phyloP scores from a whole-genome alignment of 805 yeast species.

The Candida ulmi region DNA sequence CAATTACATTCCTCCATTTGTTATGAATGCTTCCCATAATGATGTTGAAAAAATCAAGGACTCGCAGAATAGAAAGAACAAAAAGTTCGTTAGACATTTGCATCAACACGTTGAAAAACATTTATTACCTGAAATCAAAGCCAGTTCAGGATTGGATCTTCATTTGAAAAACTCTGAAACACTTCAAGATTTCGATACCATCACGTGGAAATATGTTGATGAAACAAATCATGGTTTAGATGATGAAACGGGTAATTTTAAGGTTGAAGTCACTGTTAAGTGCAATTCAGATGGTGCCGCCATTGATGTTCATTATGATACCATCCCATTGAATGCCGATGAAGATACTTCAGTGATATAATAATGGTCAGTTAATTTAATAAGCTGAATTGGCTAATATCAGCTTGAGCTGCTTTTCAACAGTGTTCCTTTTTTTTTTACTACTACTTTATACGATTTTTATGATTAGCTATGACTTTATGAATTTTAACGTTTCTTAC shows the following conservation, averaged over 20 bases:
- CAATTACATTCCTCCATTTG: constrained; percentile 69
- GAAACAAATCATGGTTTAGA: constrained; percentile 40
- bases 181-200: constrained; percentile 36
- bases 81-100: constrained; percentile 66
- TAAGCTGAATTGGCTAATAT: too few relatives aligned
- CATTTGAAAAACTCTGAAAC: constrained; percentile 47
- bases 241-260: constrained; percentile 49
- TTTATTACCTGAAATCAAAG: constrained; percentile 58
- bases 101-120: constrained; percentile 74
- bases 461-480: too few relatives aligned
- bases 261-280: constrained; percentile 54
- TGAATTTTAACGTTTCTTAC: too few relatives aligned
- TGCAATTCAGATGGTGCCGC: constrained; percentile 64
- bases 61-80: constrained; percentile 64
- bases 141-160: constrained; percentile 50
- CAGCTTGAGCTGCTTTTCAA: too few relatives aligned
- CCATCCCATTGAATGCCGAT: constrained; percentile 27
- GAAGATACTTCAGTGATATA: background rate
- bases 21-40: constrained; percentile 58
- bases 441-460: too few relatives aligned
- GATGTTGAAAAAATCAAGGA: constrained; percentile 69
- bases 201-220: constrained; percentile 63
- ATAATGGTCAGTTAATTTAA: too few relatives aligned
- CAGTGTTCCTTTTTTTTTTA: too few relatives aligned
- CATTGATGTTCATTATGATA: constrained; percentile 59